Percentiles rank a stretch among this genome's conserved stretches.
Evolutionary conservation across 148 eudicot species (phyloP).

Genomic region (Heliosperma pusillum): DNA sequence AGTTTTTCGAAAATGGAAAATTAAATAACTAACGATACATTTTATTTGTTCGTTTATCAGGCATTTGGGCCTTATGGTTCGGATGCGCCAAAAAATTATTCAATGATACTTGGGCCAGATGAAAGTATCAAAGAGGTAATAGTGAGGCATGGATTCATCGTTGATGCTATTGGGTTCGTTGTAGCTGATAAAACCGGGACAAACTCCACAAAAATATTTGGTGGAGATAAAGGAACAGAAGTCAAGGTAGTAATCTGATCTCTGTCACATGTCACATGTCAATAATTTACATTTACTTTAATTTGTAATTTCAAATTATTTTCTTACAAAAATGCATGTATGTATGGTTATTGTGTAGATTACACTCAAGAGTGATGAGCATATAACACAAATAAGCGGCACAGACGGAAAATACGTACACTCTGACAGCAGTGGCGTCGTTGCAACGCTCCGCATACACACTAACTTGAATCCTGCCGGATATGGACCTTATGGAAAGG

Average conservation of each 20-base stretch:
- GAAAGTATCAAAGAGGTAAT: background rate
- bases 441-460: background rate
- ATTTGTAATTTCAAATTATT: background rate
- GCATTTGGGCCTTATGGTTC: background rate
- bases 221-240: background rate
- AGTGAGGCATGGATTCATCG: background rate
- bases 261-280: background rate
- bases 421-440: background rate
- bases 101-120: background rate
- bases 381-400: background rate
- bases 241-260: background rate
- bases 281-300: background rate
- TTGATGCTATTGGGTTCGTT: background rate
- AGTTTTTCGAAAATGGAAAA: no score
- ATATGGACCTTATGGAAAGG: constrained; percentile 12
- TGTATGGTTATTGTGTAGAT: background rate
- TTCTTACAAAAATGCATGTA: background rate
- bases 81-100: background rate
- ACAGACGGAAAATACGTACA: background rate
- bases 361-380: background rate
- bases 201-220: background rate
- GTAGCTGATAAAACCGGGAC: background rate
- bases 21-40: no score
- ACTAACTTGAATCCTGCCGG: background rate
- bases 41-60: no score